A percentile compares a stretch with the other conserved stretches of the same genome.
Conservation (phyloP, 2,329 filamentous ascomycete genomes). For the Plectosphaerella plurivora region DNA sequence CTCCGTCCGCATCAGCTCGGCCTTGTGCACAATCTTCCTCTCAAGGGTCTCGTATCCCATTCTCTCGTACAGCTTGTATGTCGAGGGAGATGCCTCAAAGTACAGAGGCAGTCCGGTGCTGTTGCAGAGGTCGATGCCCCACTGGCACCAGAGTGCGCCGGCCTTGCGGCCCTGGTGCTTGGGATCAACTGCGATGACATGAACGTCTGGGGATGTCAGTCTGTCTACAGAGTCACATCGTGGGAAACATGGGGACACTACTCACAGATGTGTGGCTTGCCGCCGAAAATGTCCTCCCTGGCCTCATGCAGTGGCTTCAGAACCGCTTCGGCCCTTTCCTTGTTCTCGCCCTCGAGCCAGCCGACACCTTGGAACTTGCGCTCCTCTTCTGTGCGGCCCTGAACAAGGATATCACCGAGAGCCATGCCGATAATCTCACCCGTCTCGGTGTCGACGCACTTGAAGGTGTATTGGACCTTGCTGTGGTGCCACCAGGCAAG, state of each 20-base stretch:
- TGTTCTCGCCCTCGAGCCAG: slow-evolving; percentile 39
- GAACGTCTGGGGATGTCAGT: slow-evolving; percentile 22
- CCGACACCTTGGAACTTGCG: slow-evolving; percentile 37
- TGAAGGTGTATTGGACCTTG: slow-evolving; percentile 39
- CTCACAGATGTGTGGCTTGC: slow-evolving; percentile 35
- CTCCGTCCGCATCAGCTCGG: slow-evolving; percentile 25
- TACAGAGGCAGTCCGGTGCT: slow-evolving; percentile 33
- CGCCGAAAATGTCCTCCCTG: slow-evolving; percentile 34
- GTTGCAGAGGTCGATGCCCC: slow-evolving; percentile 31
- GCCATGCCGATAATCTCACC: slow-evolving; percentile 42
- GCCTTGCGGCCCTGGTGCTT: slow-evolving; percentile 35
- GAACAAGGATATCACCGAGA: slow-evolving; percentile 37
- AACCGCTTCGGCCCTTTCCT: slow-evolving; percentile 36
- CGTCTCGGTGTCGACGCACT: slow-evolving; percentile 38
- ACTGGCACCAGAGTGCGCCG: slow-evolving; percentile 35
- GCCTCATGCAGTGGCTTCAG: slow-evolving; percentile 35
- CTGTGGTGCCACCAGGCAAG: slow-evolving; percentile 32
- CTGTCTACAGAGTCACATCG: neutral
- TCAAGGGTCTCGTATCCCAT: slow-evolving; percentile 37
- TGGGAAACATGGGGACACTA: slow-evolving; percentile 3
- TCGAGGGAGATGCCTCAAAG: slow-evolving; percentile 39
- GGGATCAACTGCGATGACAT: slow-evolving; percentile 40
- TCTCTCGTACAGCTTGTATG: slow-evolving; percentile 37
- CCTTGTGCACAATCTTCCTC: slow-evolving; percentile 32
- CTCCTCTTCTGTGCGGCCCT: slow-evolving; percentile 31